Conservation (phyloP, 2,329 filamentous ascomycete species). For the Penicillium sp. region DNA sequence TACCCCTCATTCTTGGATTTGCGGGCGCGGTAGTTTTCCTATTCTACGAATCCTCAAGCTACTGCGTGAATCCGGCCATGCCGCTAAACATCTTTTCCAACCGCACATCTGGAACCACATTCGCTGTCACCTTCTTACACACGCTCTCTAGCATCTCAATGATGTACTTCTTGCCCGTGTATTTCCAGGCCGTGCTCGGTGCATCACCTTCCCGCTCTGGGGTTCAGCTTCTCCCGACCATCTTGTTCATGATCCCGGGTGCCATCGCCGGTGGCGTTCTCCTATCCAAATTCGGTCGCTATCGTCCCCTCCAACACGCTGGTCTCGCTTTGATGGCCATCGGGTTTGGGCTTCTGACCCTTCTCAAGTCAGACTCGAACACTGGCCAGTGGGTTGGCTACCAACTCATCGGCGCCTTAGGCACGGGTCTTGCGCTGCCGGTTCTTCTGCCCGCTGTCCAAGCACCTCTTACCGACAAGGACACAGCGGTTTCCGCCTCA, state of each 20-base stretch:
- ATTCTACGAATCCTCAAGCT: neutral
- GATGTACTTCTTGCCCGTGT: neutral
- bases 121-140: neutral
- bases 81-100: neutral
- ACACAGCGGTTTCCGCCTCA: conserved; percentile 22
- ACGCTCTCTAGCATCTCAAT: neutral
- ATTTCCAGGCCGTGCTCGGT: neutral
- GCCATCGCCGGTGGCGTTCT: conserved; percentile 24
- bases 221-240: neutral
- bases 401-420: conserved; percentile 24
- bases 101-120: neutral
- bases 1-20: neutral
- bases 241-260: neutral
- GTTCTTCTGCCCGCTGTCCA: conserved; percentile 25
- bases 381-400: conserved; percentile 25
- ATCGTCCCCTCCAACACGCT: conserved; percentile 26
- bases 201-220: neutral
- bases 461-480: conserved; percentile 21
- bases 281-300: conserved; percentile 28
- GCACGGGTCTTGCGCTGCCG: conserved; percentile 10
- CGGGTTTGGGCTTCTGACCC: conserved; percentile 26
- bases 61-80: neutral
- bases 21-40: neutral
- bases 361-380: conserved; percentile 23
- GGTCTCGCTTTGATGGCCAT: conserved; percentile 27